Base-by-base conservation (phyloP, 2,329 filamentous ascomycete genomes). In the Trichoderma gracile region DNA sequence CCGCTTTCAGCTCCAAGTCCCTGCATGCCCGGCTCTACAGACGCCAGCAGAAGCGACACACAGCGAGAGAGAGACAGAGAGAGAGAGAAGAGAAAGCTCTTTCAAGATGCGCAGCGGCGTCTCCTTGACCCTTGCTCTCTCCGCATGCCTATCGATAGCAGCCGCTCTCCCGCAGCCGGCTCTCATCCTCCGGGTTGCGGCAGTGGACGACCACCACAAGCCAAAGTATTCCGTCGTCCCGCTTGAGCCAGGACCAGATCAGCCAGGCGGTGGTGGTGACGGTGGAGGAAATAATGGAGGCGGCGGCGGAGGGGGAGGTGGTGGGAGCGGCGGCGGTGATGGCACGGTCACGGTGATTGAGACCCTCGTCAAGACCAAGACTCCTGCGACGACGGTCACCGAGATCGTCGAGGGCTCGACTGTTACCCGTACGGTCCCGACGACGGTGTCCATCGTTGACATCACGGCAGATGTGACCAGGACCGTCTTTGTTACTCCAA, bases 171-270 rank as follows among this genome's bases (percentile, higher is more conserved):
- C 76, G 10, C 72, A 68, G 27, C 67, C 68, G 5, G 67, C 62
- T 30, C 62, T 73, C 7, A 62, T 67, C 49, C 66, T 64, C 49
- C 75, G 74, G 21, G 71, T 69, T 2, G 65, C 57, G 5, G 15
- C 23, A 5, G 65, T 64, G 12, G 62, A 59, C 7, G 54, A 63
- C 10, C 58, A 65, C 17, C 61, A 66, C n/a, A 72, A 72, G 55
- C 77, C 76, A 2, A 70, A 71, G 23, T 79, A 79, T 55, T 77
- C 76, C 3, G 75, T 79, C 33, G 76, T 79, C 5, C 76, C 76
- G 15, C 67, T 78, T n/a, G 76, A 77, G 56, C 76, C 70, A 5
- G 67, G 63, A 9, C 33, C 33, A 14, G 33, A 38, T 5, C 33
- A 38, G 33, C 33, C 33, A 14, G 69, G 67, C 19, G 68, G 69